Evolutionary conservation across 2,329 filamentous ascomycete genomes (phyloP), one percentile per base, ranked within the genome.

Genomic region (Penicillium hordei): DNA sequence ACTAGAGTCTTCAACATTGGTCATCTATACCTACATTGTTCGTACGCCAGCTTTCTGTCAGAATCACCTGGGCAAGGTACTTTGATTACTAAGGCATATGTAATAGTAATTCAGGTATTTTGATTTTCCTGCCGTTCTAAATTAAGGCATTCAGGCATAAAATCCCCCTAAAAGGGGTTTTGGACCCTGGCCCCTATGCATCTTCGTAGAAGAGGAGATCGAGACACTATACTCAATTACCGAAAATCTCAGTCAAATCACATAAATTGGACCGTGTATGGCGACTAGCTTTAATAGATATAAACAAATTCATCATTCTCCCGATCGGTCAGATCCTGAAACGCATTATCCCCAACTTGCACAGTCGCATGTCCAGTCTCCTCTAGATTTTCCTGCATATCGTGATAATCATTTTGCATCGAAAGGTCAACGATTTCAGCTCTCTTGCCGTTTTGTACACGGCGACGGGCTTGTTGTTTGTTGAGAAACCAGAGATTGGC

Each of bases 221-320:
- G 7, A 23, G 29, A 34, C 2, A 12, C 19, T 15, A n/a, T 33
- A 23, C 19, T 21, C 17, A 27, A n/a, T 50, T 13, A 8, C 19
- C 4, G 1, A 42, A 8, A 17, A 5, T n/a, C 21, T 51, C 2
- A 12, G 23, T 29, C 3, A 31, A n/a, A 5, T 38, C 7, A 6
- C 13, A 48, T 38, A 27, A 15, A 39, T 38, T 49, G 12, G 15
- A 34, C 19, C 31, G 12, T 5, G 17, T 3, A 25, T 19, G 3
- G 9, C 15, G 6, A 17, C 34, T 9, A 12, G 10, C 4, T 21
- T 51, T 48, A 85, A 64, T 86, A 86, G 46, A 86, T 79, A 71
- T 85, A 88, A 17, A 87, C 80, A 73, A 89, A 89, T 65, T 89
- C 86, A 57, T 89, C 85, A 64, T 89, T 89, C 74, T 86, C 75